Evolutionary conservation across 495 filamentous ascomycete species (phyloP), one percentile per base, ranked within the genome.

Genomic region (Neurospora sp.): DNA sequence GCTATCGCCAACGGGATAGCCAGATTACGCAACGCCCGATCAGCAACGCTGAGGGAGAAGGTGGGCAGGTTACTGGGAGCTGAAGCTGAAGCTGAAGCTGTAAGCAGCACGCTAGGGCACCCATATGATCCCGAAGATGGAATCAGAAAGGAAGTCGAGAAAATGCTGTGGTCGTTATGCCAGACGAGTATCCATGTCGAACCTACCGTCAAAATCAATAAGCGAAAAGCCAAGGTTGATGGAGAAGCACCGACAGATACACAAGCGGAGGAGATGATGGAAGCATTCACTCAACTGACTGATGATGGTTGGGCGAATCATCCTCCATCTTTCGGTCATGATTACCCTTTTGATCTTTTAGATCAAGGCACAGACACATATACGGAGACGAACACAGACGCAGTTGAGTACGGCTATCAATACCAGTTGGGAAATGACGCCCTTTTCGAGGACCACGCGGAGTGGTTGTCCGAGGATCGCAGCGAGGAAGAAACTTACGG

Each of bases 1-100:
- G 40, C 70, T 10, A 73, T 79, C 3, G 73, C 78, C 65, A 9
- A 70, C 10, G 74, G 79, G 2, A 71, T 80, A n/a, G 73, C 74
- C 37, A 71, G 79, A 9, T 41, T 79, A 3, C 53, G 40, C 9
- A 77, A 74, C n/a, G 75, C 78, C n/a, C 73, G 71, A 37, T 79
- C 78, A 18, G 3, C 42, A 8, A 73, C n/a, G 27, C 73, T 80
- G 12, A 74, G 78, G n/a, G 69, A 74, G 14, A 80, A 80, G n/a
- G 12, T 78, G 1, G 35, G 44, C 3, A 61, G 18, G 0, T 10
- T 80, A 8, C 27, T 18, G 10, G 31, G 31, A 38, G 8, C 42
- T 45, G 42, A 44, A 44, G 18, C 42, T 45, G 42, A 44, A 44
- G 18, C 27, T 61, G 27, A 65, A 35, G 27, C 53, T 65, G 3